Conservation (phyloP, 2,329 filamentous ascomycete genomes). For the Penicillium sp. region DNA sequence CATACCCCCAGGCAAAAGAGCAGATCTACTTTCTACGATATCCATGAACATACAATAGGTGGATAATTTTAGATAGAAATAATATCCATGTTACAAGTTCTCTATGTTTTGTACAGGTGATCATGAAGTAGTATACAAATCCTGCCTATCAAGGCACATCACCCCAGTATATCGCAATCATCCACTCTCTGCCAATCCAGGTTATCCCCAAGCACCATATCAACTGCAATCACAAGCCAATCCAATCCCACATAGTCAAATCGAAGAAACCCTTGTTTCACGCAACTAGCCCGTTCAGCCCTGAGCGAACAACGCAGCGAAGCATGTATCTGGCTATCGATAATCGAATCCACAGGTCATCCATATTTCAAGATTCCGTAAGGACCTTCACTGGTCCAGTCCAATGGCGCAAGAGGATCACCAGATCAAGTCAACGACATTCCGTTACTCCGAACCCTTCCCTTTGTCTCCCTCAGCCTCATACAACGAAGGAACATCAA, state of each 20-base stretch:
- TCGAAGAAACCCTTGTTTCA: too few relatives aligned
- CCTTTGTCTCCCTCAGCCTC: constrained; percentile 27
- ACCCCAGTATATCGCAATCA: background rate
- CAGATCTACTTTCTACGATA: background rate
- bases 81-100: background rate
- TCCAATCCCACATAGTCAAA: background rate
- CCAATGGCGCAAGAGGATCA: background rate
- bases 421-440: background rate
- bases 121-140: constrained; percentile 2
- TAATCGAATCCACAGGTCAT: background rate
- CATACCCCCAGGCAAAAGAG: background rate
- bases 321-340: background rate
- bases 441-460: constrained; percentile 1
- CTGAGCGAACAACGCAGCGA: background rate
- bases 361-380: too few relatives aligned
- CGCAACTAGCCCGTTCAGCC: background rate
- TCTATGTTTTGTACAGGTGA: constrained; percentile 1
- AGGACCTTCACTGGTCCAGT: too few relatives aligned
- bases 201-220: background rate
- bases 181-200: background rate
- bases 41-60: background rate
- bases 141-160: background rate
- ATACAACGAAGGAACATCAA: constrained; percentile 69
- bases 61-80: background rate
- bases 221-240: background rate